Evolutionary conservation across 768 basidiomycete genomes (phyloP).

Genomic region (Termitomyces bulborhizus): DNA sequence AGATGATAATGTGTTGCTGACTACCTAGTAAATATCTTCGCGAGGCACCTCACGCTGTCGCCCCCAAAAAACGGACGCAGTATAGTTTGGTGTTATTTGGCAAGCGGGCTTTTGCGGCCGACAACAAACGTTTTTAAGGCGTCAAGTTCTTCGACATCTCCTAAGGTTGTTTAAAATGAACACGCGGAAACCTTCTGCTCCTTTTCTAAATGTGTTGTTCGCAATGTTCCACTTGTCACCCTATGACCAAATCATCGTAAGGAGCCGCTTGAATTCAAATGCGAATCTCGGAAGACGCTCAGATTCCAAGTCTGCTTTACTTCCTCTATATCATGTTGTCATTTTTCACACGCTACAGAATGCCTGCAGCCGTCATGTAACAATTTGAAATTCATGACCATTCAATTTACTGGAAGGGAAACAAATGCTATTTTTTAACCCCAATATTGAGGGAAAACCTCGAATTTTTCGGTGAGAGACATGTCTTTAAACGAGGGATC

Average conservation of each 20-base stretch:
- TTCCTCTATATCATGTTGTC: neutral
- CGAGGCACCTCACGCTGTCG: neutral
- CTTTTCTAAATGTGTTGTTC: neutral
- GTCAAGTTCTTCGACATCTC: neutral
- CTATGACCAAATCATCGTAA: neutral
- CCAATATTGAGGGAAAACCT: too few species aligned
- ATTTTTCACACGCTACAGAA: neutral
- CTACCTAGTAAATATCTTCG: too few species aligned
- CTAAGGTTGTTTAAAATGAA: neutral
- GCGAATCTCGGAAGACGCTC: neutral
- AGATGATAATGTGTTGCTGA: too few species aligned
- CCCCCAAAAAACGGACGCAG: neutral
- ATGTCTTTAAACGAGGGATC: neutral
- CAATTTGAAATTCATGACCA: neutral
- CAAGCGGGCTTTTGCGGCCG: neutral
- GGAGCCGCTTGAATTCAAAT: neutral
- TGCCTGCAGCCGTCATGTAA: neutral
- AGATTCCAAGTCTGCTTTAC: neutral
- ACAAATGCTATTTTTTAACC: too few species aligned
- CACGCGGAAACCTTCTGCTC: neutral
- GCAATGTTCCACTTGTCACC: neutral
- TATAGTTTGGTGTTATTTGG: neutral
- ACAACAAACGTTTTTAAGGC: too few species aligned
- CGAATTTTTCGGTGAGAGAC: neutral
- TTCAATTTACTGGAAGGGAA: too few species aligned